Percentiles rank a stretch among this genome's conserved stretches.
These are phyloP conservation scores for Phytophthora ohioensis DNA, from an alignment of 352 stramenopile genomes.

Conservation along the genomic window DNA sequence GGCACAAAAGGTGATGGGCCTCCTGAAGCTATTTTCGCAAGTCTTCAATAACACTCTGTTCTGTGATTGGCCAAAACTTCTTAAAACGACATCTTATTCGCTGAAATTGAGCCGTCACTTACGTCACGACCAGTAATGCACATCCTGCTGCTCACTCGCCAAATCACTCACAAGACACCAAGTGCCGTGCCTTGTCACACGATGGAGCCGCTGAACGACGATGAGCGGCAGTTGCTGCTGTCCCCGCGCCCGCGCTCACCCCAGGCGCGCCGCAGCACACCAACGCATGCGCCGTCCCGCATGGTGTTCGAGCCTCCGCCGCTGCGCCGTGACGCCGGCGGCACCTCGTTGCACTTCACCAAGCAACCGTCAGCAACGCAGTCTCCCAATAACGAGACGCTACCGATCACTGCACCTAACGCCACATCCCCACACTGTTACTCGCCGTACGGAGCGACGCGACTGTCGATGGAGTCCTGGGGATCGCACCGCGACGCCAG, in stretches of 20 bases:
- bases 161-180: slow-evolving; percentile 9
- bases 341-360: slow-evolving; percentile 60
- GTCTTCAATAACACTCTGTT: background rate
- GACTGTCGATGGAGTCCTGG: slow-evolving; percentile 27
- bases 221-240: slow-evolving; percentile 31
- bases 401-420: slow-evolving; percentile 29
- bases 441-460: slow-evolving; percentile 29
- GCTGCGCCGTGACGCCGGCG: slow-evolving; percentile 65
- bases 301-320: slow-evolving; percentile 80
- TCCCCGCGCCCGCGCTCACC: slow-evolving; percentile 25
- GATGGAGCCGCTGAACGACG: slow-evolving; percentile 40
- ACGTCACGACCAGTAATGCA: slow-evolving; percentile 11
- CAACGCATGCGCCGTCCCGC: slow-evolving; percentile 28
- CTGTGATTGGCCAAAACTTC: background rate
- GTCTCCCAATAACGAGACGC: slow-evolving; percentile 25
- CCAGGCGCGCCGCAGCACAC: slow-evolving; percentile 7
- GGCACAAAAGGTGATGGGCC: slow-evolving; percentile 11
- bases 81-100: slow-evolving; percentile 15
- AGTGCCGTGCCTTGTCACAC: background rate
- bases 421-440: slow-evolving; percentile 31
- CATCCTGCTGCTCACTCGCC: slow-evolving; percentile 24
- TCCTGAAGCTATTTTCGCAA: background rate
- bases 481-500: slow-evolving; percentile 15
- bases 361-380: slow-evolving; percentile 12
- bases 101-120: slow-evolving; percentile 20